These are phyloP conservation scores for Hanseniaspora mollemarum DNA, from an alignment of 805 yeast species.

Conservation along the genomic window DNA sequence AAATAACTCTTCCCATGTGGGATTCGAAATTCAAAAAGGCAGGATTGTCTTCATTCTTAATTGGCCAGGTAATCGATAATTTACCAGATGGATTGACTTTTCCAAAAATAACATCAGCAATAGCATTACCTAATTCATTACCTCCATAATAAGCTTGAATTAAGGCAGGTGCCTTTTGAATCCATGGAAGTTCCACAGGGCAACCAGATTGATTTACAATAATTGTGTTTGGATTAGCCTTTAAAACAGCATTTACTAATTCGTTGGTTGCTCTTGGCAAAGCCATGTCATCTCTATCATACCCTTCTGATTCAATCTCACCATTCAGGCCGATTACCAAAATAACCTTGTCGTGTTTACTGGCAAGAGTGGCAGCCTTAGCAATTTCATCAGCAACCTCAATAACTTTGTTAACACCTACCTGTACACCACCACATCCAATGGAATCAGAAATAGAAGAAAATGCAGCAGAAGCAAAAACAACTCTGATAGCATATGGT, in stretches of 20 bases:
- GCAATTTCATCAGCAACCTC: slow-evolving; percentile 28
- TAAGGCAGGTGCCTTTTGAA: slow-evolving; percentile 32
- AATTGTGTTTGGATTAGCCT: slow-evolving; percentile 40
- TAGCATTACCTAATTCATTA: slow-evolving; percentile 44
- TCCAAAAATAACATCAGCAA: slow-evolving; percentile 51
- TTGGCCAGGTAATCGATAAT: slow-evolving; percentile 46
- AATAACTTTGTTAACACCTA: slow-evolving; percentile 29
- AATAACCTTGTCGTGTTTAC: slow-evolving; percentile 42
- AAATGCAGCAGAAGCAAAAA: slow-evolving; percentile 43
- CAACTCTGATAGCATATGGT: slow-evolving; percentile 37
- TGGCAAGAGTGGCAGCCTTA: slow-evolving; percentile 41
- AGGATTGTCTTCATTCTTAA: slow-evolving; percentile 43
- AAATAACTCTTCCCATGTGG: slow-evolving; percentile 42
- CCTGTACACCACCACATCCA: slow-evolving; percentile 32
- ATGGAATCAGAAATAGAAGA: slow-evolving; percentile 22
- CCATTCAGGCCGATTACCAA: slow-evolving; percentile 41
- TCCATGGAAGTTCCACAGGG: slow-evolving; percentile 51
- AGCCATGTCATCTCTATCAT: slow-evolving; percentile 41
- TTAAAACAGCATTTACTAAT: slow-evolving; percentile 35
- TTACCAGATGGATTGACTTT: slow-evolving; percentile 53
- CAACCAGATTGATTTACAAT: slow-evolving; percentile 51
- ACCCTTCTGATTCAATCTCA: slow-evolving; percentile 53
- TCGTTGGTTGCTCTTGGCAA: slow-evolving; percentile 40
- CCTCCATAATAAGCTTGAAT: slow-evolving; percentile 51
- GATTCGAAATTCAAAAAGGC: slow-evolving; percentile 42